Evolutionary conservation across 1,284 basidiomycete species (phyloP).

Genomic region (Amylostereum areolatum): DNA sequence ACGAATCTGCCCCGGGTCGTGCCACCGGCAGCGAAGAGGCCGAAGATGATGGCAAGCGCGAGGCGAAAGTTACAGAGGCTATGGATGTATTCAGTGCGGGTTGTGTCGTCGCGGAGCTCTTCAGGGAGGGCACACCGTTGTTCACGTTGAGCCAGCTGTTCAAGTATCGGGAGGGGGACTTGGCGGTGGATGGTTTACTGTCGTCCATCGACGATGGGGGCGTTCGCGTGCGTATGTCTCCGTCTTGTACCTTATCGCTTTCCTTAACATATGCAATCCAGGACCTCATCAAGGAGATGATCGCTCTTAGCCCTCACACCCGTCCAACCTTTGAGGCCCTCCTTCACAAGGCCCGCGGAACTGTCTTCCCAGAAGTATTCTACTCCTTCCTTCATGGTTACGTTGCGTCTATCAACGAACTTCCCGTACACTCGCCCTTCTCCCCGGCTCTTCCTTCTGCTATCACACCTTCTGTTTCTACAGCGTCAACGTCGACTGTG

Average conservation of each 20-base stretch:
- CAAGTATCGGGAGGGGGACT: conserved; percentile 88
- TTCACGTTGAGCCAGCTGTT: conserved; percentile 96
- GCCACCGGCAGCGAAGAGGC: conserved; percentile 49
- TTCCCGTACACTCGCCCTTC: conserved; percentile 41
- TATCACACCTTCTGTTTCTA: conserved; percentile 15
- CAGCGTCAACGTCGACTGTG: conserved; percentile 19
- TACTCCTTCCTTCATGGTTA: conserved; percentile 94
- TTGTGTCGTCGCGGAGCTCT: conserved; percentile 95
- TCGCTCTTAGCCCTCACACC: conserved; percentile 68
- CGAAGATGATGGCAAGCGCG: conserved; percentile 43
- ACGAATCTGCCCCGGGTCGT: conserved; percentile 69
- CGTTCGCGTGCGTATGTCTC: conserved; percentile 60
- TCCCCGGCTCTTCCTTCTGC: conserved; percentile 29
- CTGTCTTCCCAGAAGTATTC: conserved; percentile 87
- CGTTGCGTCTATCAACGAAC: conserved; percentile 73
- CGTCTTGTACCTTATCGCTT: conserved; percentile 2
- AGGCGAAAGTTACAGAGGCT: conserved; percentile 84
- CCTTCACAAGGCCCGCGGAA: conserved; percentile 72
- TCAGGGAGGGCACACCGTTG: conserved; percentile 89
- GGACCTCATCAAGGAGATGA: conserved; percentile 88
- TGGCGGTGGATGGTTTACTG: conserved; percentile 73
- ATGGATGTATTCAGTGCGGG: conserved; percentile 99
- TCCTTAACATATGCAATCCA: conserved; percentile 28
- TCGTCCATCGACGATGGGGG: conserved; percentile 75
- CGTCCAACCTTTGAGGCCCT: conserved; percentile 83